A percentile compares a stretch with the other conserved stretches of the same genome.
These are phyloP conservation scores for Scheffersomyces lignosus DNA, from an alignment of 805 yeast species.

Conservation along the genomic window DNA sequence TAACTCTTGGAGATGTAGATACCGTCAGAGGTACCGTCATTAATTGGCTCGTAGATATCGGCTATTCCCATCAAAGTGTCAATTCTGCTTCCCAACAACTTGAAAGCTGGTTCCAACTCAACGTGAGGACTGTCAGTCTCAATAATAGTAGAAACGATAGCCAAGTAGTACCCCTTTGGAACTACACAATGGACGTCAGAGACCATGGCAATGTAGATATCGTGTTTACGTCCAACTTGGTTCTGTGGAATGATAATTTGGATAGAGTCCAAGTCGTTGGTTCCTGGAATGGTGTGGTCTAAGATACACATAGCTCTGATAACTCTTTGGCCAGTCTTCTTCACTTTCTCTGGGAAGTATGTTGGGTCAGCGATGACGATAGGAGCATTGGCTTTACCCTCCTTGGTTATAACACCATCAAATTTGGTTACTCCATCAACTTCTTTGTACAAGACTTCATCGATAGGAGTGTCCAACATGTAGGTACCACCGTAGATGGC, in stretches of 20 bases:
- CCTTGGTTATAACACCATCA: conserved; percentile 85
- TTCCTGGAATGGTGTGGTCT: conserved; percentile 84
- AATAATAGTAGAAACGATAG: conserved; percentile 90
- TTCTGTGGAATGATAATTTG: conserved; percentile 97
- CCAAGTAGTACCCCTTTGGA: conserved; percentile 85
- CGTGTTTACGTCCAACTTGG: conserved; percentile 89
- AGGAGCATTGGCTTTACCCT: conserved; percentile 90
- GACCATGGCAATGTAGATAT: conserved; percentile 88
- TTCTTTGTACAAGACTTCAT: conserved; percentile 75
- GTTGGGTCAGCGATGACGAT: conserved; percentile 97
- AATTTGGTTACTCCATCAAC: conserved; percentile 68
- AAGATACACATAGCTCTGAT: conserved; percentile 86
- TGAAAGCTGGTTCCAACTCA: conserved; percentile 92
- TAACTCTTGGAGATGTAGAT: conserved; percentile 85
- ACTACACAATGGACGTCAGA: conserved; percentile 89
- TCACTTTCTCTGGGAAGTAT: conserved; percentile 84
- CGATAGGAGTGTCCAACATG: conserved; percentile 95
- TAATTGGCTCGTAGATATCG: conserved; percentile 82
- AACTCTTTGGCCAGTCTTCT: conserved; percentile 69
- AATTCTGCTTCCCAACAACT: conserved; percentile 73
- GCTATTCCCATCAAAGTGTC: conserved; percentile 94
- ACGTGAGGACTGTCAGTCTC: conserved; percentile 92
- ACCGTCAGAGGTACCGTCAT: conserved; percentile 77
- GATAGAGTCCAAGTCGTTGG: conserved; percentile 79
- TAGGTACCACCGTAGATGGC: conserved; percentile 99